phyloP scores from a whole-genome alignment of 129 eudicot species.

The Centrapalus pauciflorus region DNA sequence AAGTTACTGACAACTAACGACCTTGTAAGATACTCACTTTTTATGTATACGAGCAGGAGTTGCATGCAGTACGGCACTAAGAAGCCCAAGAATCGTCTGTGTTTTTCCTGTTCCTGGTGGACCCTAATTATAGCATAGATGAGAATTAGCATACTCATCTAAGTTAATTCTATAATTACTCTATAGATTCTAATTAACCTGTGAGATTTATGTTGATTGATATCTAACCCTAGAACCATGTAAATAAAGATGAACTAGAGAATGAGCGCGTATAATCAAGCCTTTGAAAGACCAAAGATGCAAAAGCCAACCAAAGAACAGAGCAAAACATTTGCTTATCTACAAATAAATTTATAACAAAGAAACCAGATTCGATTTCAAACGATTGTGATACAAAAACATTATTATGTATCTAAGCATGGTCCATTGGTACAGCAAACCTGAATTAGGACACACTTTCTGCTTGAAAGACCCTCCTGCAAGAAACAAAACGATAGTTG shows the following conservation, averaged over 20 bases:
- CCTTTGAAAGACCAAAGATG: background rate
- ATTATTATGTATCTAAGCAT: too few species aligned
- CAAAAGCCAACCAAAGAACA: too few species aligned
- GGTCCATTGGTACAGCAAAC: slow-evolving; percentile 41
- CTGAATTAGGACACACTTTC: slow-evolving; percentile 85
- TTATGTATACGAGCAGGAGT: slow-evolving; percentile 79
- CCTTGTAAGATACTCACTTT: slow-evolving; percentile 46
- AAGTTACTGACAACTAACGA: background rate
- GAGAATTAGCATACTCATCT: slow-evolving; percentile 6
- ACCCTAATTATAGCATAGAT: slow-evolving; percentile 47
- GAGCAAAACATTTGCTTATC: too few species aligned
- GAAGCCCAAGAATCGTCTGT: slow-evolving; percentile 95
- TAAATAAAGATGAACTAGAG: too few species aligned
- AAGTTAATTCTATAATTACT: background rate
- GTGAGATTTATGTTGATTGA: too few species aligned
- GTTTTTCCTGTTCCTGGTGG: slow-evolving; percentile 99
- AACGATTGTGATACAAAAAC: too few species aligned
- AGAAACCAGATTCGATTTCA: too few species aligned
- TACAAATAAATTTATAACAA: too few species aligned
- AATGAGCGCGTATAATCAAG: too few species aligned
- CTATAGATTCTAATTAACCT: too few species aligned
- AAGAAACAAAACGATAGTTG: too few species aligned
- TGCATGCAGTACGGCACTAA: slow-evolving; percentile 90
- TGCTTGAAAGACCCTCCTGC: slow-evolving; percentile 97
- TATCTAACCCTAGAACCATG: too few species aligned